Percentiles rank a stretch among this genome's conserved stretches.
Conservation (phyloP, 129 eudicot species). For the Heracleum sosnowskyi region DNA sequence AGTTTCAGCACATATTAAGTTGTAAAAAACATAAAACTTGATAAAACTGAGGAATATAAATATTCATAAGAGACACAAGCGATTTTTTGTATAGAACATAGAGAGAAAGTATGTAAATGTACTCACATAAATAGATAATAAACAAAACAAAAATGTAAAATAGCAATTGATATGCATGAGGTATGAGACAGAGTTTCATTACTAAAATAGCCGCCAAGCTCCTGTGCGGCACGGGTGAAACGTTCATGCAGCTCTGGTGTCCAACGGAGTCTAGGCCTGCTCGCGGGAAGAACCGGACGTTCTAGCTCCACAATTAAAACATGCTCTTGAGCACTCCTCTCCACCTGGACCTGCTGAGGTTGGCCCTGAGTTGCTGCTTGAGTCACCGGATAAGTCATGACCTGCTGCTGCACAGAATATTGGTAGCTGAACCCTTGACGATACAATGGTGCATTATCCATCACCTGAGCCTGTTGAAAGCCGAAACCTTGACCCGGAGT, state of each 20-base stretch:
- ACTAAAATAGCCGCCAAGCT: conserved; percentile 1
- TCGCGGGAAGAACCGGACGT: not conserved
- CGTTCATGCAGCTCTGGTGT: not conserved
- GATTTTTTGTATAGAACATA: not conserved
- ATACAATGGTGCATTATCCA: not conserved
- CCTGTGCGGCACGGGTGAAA: not conserved
- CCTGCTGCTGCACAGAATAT: not conserved
- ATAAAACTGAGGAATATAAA: no score
- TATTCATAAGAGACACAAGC: not conserved
- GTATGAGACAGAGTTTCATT: not conserved
- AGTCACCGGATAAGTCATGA: not conserved
- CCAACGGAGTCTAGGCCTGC: not conserved
- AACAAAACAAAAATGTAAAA: not conserved
- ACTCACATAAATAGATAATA: not conserved
- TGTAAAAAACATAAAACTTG: no score
- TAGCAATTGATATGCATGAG: not conserved
- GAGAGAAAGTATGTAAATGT: not conserved
- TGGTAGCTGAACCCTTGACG: not conserved
- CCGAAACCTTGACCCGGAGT: not conserved
- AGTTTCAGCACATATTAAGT: not conserved
- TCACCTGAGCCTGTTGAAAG: not conserved
- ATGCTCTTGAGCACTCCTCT: not conserved
- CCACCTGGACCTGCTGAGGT: not conserved
- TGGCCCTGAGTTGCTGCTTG: not conserved
- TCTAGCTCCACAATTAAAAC: not conserved